These are phyloP conservation scores for Nothophaeocryptopus gaeumannii DNA, from an alignment of 2,329 filamentous ascomycete species.

Conservation along the genomic window DNA sequence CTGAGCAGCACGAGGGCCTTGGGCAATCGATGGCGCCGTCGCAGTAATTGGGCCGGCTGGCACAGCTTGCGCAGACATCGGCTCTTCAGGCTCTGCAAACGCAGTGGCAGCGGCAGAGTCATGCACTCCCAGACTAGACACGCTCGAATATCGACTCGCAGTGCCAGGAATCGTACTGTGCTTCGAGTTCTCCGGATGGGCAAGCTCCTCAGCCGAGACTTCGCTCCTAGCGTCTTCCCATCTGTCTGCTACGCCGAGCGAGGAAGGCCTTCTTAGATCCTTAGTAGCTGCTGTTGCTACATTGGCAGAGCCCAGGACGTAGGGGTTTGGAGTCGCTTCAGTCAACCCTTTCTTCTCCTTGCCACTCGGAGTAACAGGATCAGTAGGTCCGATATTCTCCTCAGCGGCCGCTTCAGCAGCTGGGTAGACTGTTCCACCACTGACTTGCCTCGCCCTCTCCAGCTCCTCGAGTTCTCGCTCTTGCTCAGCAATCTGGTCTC, in stretches of 20 bases:
- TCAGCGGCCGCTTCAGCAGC: conserved; percentile 10
- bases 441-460: conserved; percentile 3
- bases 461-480: conserved; percentile 13
- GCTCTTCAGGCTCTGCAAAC: conserved; percentile 1
- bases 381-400: not conserved
- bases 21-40: not conserved
- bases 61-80: conserved; percentile 20
- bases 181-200: conserved; percentile 11
- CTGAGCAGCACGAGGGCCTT: not conserved
- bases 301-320: not conserved
- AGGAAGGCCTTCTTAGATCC: too few species aligned
- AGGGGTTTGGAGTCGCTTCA: conserved; percentile 13
- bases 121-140: conserved; percentile 25
- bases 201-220: conserved; percentile 24
- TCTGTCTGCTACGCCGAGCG: not conserved
- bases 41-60: conserved; percentile 12
- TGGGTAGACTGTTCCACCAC: not conserved
- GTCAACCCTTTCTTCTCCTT: not conserved
- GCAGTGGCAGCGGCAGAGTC: not conserved
- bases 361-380: too few species aligned
- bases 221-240: conserved; percentile 24
- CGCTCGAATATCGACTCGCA: conserved; percentile 23
- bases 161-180: conserved; percentile 13
- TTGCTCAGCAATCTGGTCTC: conserved; percentile 14
- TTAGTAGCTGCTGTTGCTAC: too few species aligned